These are phyloP conservation scores for Leccinum fallax DNA, from an alignment of 1,284 basidiomycete genomes.

Conservation along the genomic window DNA sequence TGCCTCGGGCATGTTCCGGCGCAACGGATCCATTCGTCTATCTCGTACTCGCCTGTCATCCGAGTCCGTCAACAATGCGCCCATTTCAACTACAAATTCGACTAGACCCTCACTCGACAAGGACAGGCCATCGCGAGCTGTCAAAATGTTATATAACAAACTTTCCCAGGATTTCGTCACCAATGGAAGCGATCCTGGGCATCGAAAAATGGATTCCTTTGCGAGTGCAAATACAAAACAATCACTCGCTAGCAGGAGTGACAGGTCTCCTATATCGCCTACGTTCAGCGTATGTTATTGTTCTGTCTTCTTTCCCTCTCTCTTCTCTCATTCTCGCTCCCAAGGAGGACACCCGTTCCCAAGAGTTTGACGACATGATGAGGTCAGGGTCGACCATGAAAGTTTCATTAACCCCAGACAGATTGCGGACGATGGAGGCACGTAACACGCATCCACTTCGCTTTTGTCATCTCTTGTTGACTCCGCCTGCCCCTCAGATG, in stretches of 20 bases:
- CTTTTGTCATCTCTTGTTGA: conserved; percentile 21
- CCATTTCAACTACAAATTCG: conserved; percentile 27
- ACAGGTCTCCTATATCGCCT: conserved; percentile 38
- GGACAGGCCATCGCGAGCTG: conserved; percentile 40
- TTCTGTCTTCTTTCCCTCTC: conserved; percentile 2
- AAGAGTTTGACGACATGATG: conserved; percentile 91
- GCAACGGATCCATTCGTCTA: conserved; percentile 29
- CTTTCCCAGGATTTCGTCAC: conserved; percentile 47
- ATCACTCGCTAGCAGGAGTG: conserved; percentile 34
- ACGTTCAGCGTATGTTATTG: conserved; percentile 37
- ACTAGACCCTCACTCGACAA: conserved; percentile 63
- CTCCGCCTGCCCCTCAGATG: conserved; percentile 43
- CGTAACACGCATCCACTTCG: conserved; percentile 32
- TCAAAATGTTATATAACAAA: conserved; percentile 58
- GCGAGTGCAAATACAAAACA: conserved; percentile 51
- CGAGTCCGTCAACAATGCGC: conserved; percentile 29
- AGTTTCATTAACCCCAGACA: conserved; percentile 91
- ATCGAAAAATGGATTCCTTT: conserved; percentile 56
- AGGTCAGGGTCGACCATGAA: conserved; percentile 88
- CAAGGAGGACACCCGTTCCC: conserved; percentile 56
- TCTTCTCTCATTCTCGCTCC: conserved; percentile 8
- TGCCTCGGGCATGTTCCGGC: conserved; percentile 23
- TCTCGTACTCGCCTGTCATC: conserved; percentile 34
- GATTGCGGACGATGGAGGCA: conserved; percentile 90
- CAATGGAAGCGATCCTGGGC: conserved; percentile 41